These are phyloP conservation scores for Microthyrium microscopicum DNA, from an alignment of 2,329 filamentous ascomycete genomes.

Conservation along the genomic window DNA sequence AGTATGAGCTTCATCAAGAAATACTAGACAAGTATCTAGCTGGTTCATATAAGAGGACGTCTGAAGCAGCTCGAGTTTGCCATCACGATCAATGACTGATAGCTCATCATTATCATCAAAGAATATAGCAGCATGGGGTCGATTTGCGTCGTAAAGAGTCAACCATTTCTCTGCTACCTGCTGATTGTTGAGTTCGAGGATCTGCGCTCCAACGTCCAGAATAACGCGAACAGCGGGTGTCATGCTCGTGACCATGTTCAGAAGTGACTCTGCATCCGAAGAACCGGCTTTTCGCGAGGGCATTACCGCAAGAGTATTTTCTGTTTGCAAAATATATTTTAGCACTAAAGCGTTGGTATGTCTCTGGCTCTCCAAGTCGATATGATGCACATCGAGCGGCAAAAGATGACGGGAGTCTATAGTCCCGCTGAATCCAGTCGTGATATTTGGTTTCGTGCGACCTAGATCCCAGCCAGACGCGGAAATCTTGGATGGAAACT, in stretches of 20 bases:
- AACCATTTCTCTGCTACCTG: slow-evolving; percentile 41
- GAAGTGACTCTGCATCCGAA: slow-evolving; percentile 23
- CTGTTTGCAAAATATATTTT: slow-evolving; percentile 35
- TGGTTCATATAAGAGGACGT: slow-evolving; percentile 41
- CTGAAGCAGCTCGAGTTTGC: slow-evolving; percentile 31
- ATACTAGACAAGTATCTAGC: slow-evolving; percentile 46
- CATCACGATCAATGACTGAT: slow-evolving; percentile 33
- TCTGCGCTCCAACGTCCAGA: slow-evolving; percentile 54
- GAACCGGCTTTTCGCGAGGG: slow-evolving; percentile 6
- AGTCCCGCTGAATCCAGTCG: slow-evolving; percentile 54
- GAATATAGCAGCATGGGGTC: slow-evolving; percentile 35
- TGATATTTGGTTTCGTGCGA: slow-evolving; percentile 28
- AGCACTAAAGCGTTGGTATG: slow-evolving; percentile 56
- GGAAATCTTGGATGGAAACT: slow-evolving; percentile 47
- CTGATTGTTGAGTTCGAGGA: slow-evolving; percentile 45
- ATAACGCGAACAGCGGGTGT: slow-evolving; percentile 37
- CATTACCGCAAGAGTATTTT: slow-evolving; percentile 28
- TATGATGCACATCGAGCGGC: slow-evolving; percentile 38
- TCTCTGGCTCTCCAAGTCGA: slow-evolving; percentile 35
- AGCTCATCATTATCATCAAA: slow-evolving; percentile 40
- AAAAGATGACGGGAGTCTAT: slow-evolving; percentile 45
- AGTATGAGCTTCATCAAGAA: slow-evolving; percentile 55
- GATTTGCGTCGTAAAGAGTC: slow-evolving; percentile 8
- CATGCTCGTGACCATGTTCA: slow-evolving; percentile 28
- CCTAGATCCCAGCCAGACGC: slow-evolving; percentile 53